A percentile compares a stretch with the other conserved stretches of the same genome.
These are phyloP conservation scores for Aspergillus ostianus DNA, from an alignment of 495 filamentous ascomycete genomes.

Conservation along the genomic window DNA sequence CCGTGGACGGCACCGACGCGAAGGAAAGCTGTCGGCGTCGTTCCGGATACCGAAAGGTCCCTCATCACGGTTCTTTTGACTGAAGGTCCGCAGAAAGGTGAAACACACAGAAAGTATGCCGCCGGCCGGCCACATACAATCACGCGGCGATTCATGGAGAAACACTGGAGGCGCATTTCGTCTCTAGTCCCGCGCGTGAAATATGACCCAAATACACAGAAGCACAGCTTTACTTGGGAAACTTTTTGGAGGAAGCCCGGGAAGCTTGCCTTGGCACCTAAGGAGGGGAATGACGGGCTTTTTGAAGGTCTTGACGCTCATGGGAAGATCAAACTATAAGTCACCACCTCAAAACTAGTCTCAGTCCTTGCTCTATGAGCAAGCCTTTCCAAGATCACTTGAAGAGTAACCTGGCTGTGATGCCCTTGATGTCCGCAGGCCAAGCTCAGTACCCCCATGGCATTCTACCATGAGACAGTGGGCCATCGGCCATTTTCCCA, in stretches of 20 bases:
- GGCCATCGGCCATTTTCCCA: too few relatives aligned
- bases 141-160: conserved; percentile 44
- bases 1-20: conserved; percentile 42
- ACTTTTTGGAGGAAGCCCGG: conserved; percentile 14
- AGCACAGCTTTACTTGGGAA: conserved; percentile 29
- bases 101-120: conserved; percentile 31
- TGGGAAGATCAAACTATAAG: conserved; percentile 4
- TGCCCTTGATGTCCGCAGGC: too few relatives aligned
- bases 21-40: conserved; percentile 23
- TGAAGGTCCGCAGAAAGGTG: conserved; percentile 33
- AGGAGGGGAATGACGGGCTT: not conserved
- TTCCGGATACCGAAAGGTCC: conserved; percentile 4
- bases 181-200: conserved; percentile 35
- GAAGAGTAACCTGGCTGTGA: too few relatives aligned
- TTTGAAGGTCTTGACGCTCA: conserved; percentile 6
- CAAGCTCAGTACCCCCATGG: too few relatives aligned
- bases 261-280: conserved; percentile 1
- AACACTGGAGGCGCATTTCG: conserved; percentile 44
- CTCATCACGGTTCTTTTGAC: conserved; percentile 23
- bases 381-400: too few relatives aligned
- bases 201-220: conserved; percentile 21
- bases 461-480: too few relatives aligned
- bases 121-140: conserved; percentile 40
- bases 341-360: not conserved
- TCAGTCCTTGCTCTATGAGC: not conserved